Evolutionary conservation across 2,329 filamentous ascomycete species (phyloP).

Genomic region (Thelonectria olida): DNA sequence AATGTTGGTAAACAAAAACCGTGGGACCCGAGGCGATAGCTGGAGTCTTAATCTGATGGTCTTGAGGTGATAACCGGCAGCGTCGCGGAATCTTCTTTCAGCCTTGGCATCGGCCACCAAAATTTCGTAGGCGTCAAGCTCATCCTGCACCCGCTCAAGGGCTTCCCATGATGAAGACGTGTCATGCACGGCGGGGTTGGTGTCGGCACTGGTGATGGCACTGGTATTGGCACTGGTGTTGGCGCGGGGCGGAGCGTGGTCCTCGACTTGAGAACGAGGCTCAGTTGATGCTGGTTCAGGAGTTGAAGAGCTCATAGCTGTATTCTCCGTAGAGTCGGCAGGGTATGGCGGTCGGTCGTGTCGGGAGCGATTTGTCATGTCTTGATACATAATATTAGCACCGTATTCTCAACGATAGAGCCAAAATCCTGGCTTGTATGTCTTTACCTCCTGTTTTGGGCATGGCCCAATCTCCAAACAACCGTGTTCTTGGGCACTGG

Average conservation of each 20-base stretch:
- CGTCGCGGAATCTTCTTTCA: not conserved
- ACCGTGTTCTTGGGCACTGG: not conserved
- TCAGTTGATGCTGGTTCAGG: not conserved
- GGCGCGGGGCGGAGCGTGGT: not conserved
- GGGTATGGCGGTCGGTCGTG: not conserved
- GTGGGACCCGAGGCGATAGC: not conserved
- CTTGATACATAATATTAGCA: not conserved
- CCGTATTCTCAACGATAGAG: too few relatives aligned
- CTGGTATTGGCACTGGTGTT: not conserved
- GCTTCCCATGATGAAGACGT: not conserved
- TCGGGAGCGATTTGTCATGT: not conserved
- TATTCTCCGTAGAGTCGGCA: not conserved
- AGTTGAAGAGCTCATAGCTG: not conserved
- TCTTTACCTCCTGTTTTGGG: not conserved
- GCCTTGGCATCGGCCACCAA: conserved; percentile 1
- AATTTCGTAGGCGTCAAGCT: conserved; percentile 2
- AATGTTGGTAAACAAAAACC: not conserved
- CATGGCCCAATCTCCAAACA: too few relatives aligned
- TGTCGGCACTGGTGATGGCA: not conserved
- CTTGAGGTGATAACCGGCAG: not conserved
- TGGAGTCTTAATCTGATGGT: conserved; percentile 1
- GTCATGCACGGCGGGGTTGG: not conserved
- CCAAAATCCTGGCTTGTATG: not conserved
- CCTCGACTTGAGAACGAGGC: not conserved
- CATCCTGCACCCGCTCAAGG: not conserved